Evolutionary conservation across 164 flowering plant species (phyloP), one percentile per base, ranked within the genome.

Genomic region (Litsea cubeba): DNA sequence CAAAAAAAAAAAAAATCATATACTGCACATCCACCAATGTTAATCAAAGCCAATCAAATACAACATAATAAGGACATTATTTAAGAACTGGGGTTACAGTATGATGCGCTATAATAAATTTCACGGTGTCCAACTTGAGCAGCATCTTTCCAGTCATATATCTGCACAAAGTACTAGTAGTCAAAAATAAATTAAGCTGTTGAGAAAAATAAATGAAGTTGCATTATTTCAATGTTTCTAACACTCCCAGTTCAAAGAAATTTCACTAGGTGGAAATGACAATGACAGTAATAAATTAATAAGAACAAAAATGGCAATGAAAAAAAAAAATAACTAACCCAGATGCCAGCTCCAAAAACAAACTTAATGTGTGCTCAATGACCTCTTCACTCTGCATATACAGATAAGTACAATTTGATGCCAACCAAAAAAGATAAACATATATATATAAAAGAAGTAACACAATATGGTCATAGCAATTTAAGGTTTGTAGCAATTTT

Each of bases 71-170:
- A 50, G 20, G 72, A 68, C 14, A 73, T 49, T 15, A 65, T 50
- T 46, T 62, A 72, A 67, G 58, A 68, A 75, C 30, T 25, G 65
- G 62, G 75, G 72, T 86, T 91, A 96, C 99, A 64, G 94, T 94
- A 77, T 91, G 98, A 85, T 91, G 79, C 64, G 90, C 90, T 76
- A 96, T 77, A 24, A 95, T 87, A 79, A 90, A 96, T 83, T 92
- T 89, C 68, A 92, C 84, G 50, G 97, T 82, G 72, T 96, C 98
- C 88, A 96, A 86, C 87, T 91, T 96, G 81, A 92, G 79, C 75
- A 94, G 97, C 76, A 90, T 84, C 88, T 92, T 96, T 57, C 99
- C 99, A 54, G 97, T 92, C 99, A 96, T 96, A 79, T 90, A 96
- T 71, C 99, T 96, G 87, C 77, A 49, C 32, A 64, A 75, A 54